phyloP scores from a whole-genome alignment of 441 rosid species.

The Corymbia citriodora region DNA sequence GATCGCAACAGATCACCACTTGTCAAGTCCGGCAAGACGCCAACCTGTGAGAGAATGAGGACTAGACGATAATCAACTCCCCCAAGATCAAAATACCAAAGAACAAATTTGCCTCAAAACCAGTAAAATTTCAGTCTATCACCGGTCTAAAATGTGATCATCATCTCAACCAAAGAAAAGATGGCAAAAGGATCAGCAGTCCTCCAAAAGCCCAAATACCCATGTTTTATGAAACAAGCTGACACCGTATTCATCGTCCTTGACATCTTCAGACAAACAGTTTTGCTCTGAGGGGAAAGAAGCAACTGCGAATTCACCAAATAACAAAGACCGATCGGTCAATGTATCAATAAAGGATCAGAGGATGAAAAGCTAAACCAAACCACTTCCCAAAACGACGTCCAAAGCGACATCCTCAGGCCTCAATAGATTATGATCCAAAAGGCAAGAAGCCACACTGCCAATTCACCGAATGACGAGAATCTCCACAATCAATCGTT shows the following conservation, averaged over 20 bases:
- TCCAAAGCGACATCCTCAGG: not conserved
- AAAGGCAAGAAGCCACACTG: not conserved
- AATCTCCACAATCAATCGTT: not conserved
- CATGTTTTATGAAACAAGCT: not conserved
- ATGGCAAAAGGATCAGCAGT: not conserved
- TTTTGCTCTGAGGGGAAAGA: not conserved
- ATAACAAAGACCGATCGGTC: not conserved
- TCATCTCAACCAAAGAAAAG: not conserved
- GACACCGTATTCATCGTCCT: not conserved
- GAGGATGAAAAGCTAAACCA: not conserved
- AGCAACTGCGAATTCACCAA: not conserved
- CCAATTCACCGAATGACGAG: not conserved
- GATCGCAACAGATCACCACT: accelerated
- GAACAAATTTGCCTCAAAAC: not conserved
- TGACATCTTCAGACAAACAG: not conserved
- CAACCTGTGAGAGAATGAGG: not conserved
- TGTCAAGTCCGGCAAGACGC: not conserved
- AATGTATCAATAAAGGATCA: not conserved
- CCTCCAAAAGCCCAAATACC: not conserved
- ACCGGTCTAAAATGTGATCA: not conserved
- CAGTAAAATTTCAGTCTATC: not conserved
- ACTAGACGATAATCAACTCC: not conserved
- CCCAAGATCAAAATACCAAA: not conserved
- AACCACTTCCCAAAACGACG: not conserved
- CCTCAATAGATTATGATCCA: not conserved